Percentiles rank a stretch among this genome's conserved stretches.
These are phyloP conservation scores for Calocybe gangraenosa DNA, from an alignment of 768 basidiomycete species.

Conservation along the genomic window DNA sequence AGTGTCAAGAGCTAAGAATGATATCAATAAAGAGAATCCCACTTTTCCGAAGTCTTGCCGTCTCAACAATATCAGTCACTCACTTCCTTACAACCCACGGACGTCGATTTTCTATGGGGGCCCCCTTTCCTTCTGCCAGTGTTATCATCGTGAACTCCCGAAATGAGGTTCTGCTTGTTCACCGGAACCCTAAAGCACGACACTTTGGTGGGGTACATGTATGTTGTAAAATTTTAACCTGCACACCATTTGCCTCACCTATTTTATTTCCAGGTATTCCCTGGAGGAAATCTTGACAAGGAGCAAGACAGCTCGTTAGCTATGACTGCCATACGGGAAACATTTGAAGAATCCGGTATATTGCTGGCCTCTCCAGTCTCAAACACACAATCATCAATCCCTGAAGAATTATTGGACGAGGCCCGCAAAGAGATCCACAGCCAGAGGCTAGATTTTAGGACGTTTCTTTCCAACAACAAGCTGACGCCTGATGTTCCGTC, in stretches of 20 bases:
- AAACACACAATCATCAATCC: slow-evolving; percentile 17
- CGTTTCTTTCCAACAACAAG: slow-evolving; percentile 44
- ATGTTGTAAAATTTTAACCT: slow-evolving; percentile 21
- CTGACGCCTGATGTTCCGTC: slow-evolving; percentile 41
- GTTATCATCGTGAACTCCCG: slow-evolving; percentile 58
- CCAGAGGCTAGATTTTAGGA: slow-evolving; percentile 42
- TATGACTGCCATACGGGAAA: slow-evolving; percentile 70
- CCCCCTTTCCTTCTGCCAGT: slow-evolving; percentile 63
- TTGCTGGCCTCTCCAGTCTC: slow-evolving; percentile 45
- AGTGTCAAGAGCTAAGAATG: neutral
- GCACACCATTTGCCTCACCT: neutral
- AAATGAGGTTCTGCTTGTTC: slow-evolving; percentile 69
- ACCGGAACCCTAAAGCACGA: slow-evolving; percentile 59
- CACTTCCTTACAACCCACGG: neutral
- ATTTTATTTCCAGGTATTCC: slow-evolving; percentile 65
- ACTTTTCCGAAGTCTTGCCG: slow-evolving; percentile 3
- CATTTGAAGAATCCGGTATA: slow-evolving; percentile 73
- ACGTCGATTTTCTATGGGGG: slow-evolving; percentile 9
- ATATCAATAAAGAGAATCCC: neutral
- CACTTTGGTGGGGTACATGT: slow-evolving; percentile 69
- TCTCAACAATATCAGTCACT: neutral
- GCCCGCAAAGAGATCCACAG: slow-evolving; percentile 56
- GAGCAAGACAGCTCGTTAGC: slow-evolving; percentile 52
- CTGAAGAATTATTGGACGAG: slow-evolving; percentile 41
- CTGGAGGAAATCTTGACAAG: slow-evolving; percentile 66